phyloP scores from a whole-genome alignment of 495 filamentous ascomycete genomes.

The Penicillium riverlandense region DNA sequence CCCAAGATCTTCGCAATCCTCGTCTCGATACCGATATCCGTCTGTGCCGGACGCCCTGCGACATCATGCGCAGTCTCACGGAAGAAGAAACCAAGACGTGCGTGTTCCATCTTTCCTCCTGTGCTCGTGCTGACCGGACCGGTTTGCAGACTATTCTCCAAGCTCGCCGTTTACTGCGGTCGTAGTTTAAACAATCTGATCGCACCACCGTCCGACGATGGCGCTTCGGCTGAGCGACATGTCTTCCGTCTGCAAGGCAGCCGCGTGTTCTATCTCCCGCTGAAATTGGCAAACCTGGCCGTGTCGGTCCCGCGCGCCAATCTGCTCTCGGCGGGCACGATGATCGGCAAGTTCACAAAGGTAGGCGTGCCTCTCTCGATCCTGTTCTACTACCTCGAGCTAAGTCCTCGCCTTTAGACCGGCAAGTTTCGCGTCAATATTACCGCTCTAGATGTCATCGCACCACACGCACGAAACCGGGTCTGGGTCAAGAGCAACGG shows the following conservation, averaged over 20 bases:
- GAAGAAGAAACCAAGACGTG: slow-evolving; percentile 56
- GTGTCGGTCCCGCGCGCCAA: slow-evolving; percentile 70
- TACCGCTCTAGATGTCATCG: slow-evolving; percentile 65
- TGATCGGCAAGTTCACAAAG: slow-evolving; percentile 54
- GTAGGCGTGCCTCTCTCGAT: background rate
- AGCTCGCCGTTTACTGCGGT: slow-evolving; percentile 80
- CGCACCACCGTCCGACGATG: slow-evolving; percentile 59
- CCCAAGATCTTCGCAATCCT: too few species aligned
- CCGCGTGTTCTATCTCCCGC: slow-evolving; percentile 83
- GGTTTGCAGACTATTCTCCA: slow-evolving; percentile 56
- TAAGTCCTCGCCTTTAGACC: slow-evolving; percentile 38
- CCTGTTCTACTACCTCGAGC: too few species aligned
- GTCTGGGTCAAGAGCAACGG: slow-evolving; percentile 94
- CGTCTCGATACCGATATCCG: too few species aligned
- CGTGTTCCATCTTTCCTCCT: too few species aligned
- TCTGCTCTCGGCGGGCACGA: slow-evolving; percentile 79
- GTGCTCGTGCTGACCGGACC: background rate
- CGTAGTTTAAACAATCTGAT: slow-evolving; percentile 73
- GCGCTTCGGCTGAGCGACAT: slow-evolving; percentile 54
- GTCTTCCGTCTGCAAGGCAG: slow-evolving; percentile 77
- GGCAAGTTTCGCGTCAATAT: slow-evolving; percentile 59
- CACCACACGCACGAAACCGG: slow-evolving; percentile 85
- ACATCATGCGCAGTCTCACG: slow-evolving; percentile 65
- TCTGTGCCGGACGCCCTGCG: too few species aligned
- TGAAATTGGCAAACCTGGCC: slow-evolving; percentile 84